phyloP scores from a whole-genome alignment of 1,284 basidiomycete genomes.

The Papiliotrema flavescens region DNA sequence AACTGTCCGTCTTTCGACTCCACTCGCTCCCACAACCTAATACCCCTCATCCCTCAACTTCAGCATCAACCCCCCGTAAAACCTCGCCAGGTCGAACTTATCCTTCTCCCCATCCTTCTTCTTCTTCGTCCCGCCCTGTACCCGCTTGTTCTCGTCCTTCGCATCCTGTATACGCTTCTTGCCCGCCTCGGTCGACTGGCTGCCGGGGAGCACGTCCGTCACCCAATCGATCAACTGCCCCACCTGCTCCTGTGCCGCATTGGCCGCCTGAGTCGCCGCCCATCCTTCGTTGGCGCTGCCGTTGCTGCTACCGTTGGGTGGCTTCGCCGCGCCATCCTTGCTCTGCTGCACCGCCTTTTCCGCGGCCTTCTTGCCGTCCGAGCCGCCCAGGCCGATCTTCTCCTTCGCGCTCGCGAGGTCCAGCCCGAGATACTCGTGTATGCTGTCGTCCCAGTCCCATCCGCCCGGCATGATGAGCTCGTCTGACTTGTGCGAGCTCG shows the following conservation, averaged over 20 bases:
- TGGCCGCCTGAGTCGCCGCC: conserved; percentile 11
- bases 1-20: too few species aligned
- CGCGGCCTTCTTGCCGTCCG: background rate
- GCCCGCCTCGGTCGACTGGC: conserved; percentile 26
- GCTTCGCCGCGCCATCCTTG: background rate
- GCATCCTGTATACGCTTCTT: conserved; percentile 44
- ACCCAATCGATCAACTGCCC: conserved; percentile 50
- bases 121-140: conserved; percentile 9
- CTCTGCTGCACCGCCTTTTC: background rate
- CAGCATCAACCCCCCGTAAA: conserved; percentile 50
- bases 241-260: conserved; percentile 43
- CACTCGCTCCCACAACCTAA: conserved; percentile 8
- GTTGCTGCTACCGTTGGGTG: background rate
- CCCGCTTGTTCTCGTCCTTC: conserved; percentile 31
- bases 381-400: background rate
- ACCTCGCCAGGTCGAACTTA: conserved; percentile 48
- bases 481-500: background rate
- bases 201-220: conserved; percentile 40
- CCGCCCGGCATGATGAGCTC: conserved; percentile 13
- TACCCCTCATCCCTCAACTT: conserved; percentile 47
- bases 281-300: background rate
- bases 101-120: conserved; percentile 37
- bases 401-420: background rate
- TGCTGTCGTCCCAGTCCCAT: conserved; percentile 20
- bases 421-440: conserved; percentile 23